Percentiles rank a stretch among this genome's conserved stretches.
phyloP scores from a whole-genome alignment of 768 basidiomycete species.

The Lactarius deliciosus region DNA sequence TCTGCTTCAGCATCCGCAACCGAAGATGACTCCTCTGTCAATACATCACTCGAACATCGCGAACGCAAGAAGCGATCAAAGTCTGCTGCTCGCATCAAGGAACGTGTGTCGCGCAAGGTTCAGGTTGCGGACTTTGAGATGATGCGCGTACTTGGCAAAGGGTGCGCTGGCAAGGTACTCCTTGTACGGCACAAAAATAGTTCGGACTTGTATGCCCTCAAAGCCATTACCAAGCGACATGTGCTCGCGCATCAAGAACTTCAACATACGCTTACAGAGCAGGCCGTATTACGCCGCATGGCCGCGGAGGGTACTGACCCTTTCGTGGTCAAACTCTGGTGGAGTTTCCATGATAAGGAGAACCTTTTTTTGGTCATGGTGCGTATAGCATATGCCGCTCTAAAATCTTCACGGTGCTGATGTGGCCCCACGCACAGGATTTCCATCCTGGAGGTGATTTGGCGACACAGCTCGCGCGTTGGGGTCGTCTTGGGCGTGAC shows the following conservation, averaged over 20 bases:
- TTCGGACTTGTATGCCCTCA: conserved; percentile 81
- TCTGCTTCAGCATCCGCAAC: conserved; percentile 51
- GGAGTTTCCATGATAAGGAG: conserved; percentile 98
- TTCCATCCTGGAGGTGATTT: conserved; percentile 97
- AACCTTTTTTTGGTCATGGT: conserved; percentile 97
- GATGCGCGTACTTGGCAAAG: conserved; percentile 94
- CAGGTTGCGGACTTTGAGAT: conserved; percentile 93
- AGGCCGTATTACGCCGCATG: conserved; percentile 93
- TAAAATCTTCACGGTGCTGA: background rate
- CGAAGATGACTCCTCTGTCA: conserved; percentile 72
- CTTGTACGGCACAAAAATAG: conserved; percentile 81
- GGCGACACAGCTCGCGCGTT: conserved; percentile 94
- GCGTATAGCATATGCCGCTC: conserved; percentile 32
- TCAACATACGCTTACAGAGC: conserved; percentile 94
- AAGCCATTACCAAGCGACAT: conserved; percentile 97
- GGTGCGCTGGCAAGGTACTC: conserved; percentile 95
- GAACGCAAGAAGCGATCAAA: conserved; percentile 55
- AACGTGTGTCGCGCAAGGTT: conserved; percentile 64
- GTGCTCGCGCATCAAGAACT: conserved; percentile 96
- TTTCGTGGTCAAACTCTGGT: conserved; percentile 94
- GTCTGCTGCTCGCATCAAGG: conserved; percentile 52
- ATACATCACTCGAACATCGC: conserved; percentile 45
- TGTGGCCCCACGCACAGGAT: conserved; percentile 48
- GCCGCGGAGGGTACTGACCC: conserved; percentile 85
- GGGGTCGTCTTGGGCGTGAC: conserved; percentile 91